Percentiles rank a stretch among this genome's conserved stretches.
phyloP scores from a whole-genome alignment of 108 stramenopile species.

The Cyclotella sp. region DNA sequence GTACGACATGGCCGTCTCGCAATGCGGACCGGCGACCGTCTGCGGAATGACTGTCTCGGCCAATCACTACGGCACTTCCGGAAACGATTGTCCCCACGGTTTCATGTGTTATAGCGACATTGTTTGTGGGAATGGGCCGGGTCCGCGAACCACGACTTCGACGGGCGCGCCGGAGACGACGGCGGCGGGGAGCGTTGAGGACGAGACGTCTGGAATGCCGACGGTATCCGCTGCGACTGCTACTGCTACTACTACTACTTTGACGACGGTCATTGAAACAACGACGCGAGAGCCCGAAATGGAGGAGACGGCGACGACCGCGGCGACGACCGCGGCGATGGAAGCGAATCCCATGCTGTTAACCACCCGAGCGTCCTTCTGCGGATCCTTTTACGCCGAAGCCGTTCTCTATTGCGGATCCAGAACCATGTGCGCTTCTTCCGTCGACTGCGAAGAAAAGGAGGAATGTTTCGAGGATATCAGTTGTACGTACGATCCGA shows the following conservation, averaged over 20 bases:
- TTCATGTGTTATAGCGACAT: constrained; percentile 22
- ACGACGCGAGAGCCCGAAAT: neutral
- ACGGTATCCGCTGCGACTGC: too few relatives aligned
- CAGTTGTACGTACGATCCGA: constrained; percentile 18
- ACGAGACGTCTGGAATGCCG: too few relatives aligned
- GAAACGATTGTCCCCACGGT: constrained; percentile 21
- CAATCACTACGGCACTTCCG: constrained; percentile 5
- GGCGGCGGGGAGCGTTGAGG: neutral
- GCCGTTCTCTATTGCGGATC: constrained; percentile 15
- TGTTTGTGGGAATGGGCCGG: constrained; percentile 18
- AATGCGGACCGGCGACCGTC: neutral
- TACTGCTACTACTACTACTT: neutral
- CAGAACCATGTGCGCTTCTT: constrained; percentile 11
- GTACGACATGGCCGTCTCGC: constrained; percentile 8
- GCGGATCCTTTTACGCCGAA: constrained; percentile 21
- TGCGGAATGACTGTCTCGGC: constrained; percentile 4
- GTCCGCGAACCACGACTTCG: neutral
- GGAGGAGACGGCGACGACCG: neutral
- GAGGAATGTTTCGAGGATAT: constrained; percentile 23
- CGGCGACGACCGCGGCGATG: neutral
- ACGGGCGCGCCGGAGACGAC: neutral
- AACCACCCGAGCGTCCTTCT: constrained; percentile 12
- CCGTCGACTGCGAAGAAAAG: neutral
- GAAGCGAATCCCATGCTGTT: neutral
- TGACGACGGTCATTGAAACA: neutral